Evolutionary conservation across 2,329 filamentous ascomycete genomes (phyloP).

Genomic region (Fusarium buxicola): DNA sequence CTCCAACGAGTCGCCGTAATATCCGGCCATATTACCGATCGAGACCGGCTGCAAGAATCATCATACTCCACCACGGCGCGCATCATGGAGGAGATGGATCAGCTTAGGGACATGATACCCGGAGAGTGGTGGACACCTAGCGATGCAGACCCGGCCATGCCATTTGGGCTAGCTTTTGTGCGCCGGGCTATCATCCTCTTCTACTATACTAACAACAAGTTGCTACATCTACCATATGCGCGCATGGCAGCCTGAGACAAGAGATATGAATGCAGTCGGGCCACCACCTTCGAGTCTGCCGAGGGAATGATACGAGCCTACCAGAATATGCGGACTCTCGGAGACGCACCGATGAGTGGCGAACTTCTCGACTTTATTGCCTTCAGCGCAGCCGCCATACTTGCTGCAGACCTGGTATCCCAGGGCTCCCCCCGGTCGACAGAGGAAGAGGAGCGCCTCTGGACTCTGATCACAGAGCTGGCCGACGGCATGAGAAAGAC

Average conservation of each 20-base stretch:
- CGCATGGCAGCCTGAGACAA: slow-evolving; percentile 52
- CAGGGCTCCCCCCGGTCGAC: neutral
- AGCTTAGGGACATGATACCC: slow-evolving; percentile 51
- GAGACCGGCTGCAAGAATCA: slow-evolving; percentile 6
- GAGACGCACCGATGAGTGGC: slow-evolving; percentile 46
- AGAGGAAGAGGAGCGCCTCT: slow-evolving; percentile 14
- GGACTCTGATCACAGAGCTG: slow-evolving; percentile 3
- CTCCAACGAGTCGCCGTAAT: slow-evolving; percentile 32
- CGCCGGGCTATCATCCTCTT: slow-evolving; percentile 53
- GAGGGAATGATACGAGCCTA: slow-evolving; percentile 55
- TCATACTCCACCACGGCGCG: slow-evolving; percentile 4
- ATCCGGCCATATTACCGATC: slow-evolving; percentile 21
- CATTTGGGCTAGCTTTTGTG: slow-evolving; percentile 18
- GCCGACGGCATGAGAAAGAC: neutral
- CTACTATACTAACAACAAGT: slow-evolving; percentile 52
- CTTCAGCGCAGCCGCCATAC: slow-evolving; percentile 58
- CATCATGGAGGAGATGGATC: slow-evolving; percentile 49
- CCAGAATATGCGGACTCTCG: slow-evolving; percentile 38
- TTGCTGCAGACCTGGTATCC: slow-evolving; percentile 56
- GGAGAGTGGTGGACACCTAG: slow-evolving; percentile 13
- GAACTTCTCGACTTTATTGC: slow-evolving; percentile 61
- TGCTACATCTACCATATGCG: slow-evolving; percentile 61
- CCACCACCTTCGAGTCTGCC: slow-evolving; percentile 54
- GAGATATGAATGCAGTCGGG: slow-evolving; percentile 53
- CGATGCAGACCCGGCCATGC: neutral